Conservation (phyloP, 2,329 filamentous ascomycete genomes). For the Thelonectria blattea region DNA sequence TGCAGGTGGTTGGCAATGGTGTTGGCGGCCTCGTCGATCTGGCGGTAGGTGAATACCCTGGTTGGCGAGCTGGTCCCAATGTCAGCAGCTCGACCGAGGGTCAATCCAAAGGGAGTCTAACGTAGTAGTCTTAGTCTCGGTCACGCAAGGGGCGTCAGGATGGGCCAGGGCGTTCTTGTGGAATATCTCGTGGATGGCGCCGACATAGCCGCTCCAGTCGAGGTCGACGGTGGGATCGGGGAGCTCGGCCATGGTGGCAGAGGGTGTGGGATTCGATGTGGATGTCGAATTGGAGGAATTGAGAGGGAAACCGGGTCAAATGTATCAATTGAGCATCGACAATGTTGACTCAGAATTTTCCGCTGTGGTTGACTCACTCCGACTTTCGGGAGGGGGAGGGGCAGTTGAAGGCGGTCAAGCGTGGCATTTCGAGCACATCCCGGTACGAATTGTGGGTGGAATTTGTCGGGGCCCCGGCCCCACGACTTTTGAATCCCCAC, state of each 20-base stretch:
- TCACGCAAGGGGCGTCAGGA: constrained; percentile 63
- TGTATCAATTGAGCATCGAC: not conserved
- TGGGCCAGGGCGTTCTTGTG: constrained; percentile 66
- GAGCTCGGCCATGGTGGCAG: constrained; percentile 22
- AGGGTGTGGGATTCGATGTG: not conserved
- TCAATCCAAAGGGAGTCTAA: no score
- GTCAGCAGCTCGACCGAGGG: no score
- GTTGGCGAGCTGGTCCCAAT: no score
- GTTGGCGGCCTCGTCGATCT: constrained; percentile 79
- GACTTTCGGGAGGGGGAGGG: not conserved
- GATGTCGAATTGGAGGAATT: not conserved
- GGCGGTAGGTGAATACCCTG: constrained; percentile 75
- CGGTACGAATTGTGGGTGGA: no score
- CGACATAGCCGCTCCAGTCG: constrained; percentile 69
- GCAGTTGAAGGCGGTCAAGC: no score
- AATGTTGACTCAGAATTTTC: not conserved
- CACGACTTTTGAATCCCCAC: no score
- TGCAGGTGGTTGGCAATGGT: constrained; percentile 79
- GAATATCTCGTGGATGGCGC: constrained; percentile 75
- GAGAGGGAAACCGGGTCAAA: not conserved
- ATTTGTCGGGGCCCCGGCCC: no score
- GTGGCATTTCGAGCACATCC: not conserved
- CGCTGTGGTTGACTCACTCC: not conserved
- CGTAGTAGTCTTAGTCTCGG: constrained; percentile 48
- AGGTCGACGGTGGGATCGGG: constrained; percentile 73